These are phyloP conservation scores for Breynia disticha DNA, from an alignment of 441 rosid genomes.

Conservation along the genomic window DNA sequence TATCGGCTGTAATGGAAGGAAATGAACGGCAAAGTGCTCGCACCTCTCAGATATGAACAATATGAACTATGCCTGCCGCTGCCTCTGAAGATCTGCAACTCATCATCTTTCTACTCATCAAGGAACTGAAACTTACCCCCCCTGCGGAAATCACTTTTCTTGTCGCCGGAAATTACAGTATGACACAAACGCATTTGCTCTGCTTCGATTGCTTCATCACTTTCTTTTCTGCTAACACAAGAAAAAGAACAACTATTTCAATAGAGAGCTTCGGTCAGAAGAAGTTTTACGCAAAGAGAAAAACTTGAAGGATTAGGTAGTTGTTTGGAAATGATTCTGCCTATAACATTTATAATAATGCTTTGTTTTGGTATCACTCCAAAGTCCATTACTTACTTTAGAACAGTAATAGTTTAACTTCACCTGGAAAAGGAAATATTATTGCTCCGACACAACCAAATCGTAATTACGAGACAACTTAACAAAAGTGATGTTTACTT, in stretches of 20 bases:
- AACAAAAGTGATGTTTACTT: not conserved
- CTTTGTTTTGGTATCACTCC: too few relatives aligned
- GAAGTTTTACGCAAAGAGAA: constrained; percentile 7
- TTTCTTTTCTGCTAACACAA: constrained; percentile 58
- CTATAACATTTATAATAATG: too few relatives aligned
- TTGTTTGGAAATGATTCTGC: constrained; percentile 12
- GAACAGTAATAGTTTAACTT: too few relatives aligned
- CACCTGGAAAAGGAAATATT: too few relatives aligned
- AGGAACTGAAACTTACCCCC: constrained; percentile 24
- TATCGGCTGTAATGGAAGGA: too few relatives aligned
- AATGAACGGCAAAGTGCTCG: too few relatives aligned
- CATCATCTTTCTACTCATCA: not conserved
- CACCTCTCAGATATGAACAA: too few relatives aligned
- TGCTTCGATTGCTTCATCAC: constrained; percentile 41
- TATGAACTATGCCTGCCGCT: too few relatives aligned
- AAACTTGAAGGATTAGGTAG: constrained; percentile 14
- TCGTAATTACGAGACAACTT: not conserved
- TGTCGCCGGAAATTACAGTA: constrained; percentile 39
- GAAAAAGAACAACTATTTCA: constrained; percentile 5
- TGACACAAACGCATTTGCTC: constrained; percentile 70
- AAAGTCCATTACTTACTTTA: too few relatives aligned
- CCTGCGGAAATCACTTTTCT: constrained; percentile 15
- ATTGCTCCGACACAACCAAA: not conserved
- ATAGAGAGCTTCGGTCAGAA: constrained; percentile 2
- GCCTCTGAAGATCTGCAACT: too few relatives aligned